phyloP scores from a whole-genome alignment of 2,329 filamentous ascomycete genomes.

The Alternaria gaisen region DNA sequence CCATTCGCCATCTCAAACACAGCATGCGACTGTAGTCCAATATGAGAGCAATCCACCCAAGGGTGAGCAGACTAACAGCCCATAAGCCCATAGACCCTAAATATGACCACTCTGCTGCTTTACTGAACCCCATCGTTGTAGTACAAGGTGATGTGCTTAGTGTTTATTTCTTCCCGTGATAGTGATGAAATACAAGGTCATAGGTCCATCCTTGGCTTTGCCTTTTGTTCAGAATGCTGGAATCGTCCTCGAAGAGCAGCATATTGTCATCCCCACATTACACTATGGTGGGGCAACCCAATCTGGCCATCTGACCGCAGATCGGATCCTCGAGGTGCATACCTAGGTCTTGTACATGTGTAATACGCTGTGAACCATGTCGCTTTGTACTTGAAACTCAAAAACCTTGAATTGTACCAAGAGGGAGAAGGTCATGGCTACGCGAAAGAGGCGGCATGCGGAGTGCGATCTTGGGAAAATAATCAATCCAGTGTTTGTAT shows the following conservation, averaged over 20 bases:
- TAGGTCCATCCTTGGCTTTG: not conserved
- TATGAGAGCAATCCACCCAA: constrained; percentile 27
- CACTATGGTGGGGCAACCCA: not conserved
- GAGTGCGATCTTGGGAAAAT: not conserved
- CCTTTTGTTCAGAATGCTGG: not conserved
- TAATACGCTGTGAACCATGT: not conserved
- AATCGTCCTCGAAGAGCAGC: not conserved
- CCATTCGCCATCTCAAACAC: constrained; percentile 59
- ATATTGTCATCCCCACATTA: not conserved
- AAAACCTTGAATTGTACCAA: not conserved
- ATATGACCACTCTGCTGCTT: not conserved
- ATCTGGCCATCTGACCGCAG: not conserved
- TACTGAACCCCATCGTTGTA: not conserved
- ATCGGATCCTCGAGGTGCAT: not conserved
- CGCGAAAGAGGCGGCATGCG: not conserved
- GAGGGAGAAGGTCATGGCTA: not conserved
- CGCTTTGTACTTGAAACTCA: not conserved
- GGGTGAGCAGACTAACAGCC: not conserved
- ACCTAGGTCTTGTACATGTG: not conserved
- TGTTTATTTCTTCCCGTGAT: not conserved
- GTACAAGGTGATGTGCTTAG: not conserved
- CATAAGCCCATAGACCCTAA: not conserved
- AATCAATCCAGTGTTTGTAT: not conserved
- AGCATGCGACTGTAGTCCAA: constrained; percentile 61
- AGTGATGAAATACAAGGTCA: not conserved